Evolutionary conservation across 768 basidiomycete species (phyloP).

Genomic region (Amanita thiersii): DNA sequence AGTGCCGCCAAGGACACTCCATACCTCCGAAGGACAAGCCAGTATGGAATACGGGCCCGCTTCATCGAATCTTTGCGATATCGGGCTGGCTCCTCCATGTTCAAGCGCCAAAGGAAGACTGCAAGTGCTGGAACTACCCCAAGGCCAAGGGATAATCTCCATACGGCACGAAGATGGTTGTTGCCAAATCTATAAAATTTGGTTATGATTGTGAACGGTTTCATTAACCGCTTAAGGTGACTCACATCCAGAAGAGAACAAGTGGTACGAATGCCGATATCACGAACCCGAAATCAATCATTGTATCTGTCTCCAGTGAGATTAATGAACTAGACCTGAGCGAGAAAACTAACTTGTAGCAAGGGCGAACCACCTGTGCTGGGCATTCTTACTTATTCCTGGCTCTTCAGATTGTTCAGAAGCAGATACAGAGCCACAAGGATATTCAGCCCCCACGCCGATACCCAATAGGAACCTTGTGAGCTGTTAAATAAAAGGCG

Average conservation of each 20-base stretch:
- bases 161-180: constrained; percentile 77
- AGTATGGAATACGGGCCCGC: constrained; percentile 62
- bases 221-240: constrained; percentile 4
- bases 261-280: constrained; percentile 75
- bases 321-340: constrained; percentile 2
- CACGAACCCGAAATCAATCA: constrained; percentile 86
- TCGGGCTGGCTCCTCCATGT: constrained; percentile 71
- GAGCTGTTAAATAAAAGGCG: not conserved
- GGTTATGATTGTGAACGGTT: not conserved
- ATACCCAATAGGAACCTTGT: constrained; percentile 80
- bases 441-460: constrained; percentile 85
- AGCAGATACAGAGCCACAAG: constrained; percentile 82
- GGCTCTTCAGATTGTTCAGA: constrained; percentile 87
- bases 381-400: constrained; percentile 68
- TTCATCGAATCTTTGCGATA: constrained; percentile 80
- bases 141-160: constrained; percentile 81
- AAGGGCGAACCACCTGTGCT: constrained; percentile 80
- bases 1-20: constrained; percentile 69
- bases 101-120: constrained; percentile 83
- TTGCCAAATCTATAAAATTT: constrained; percentile 51
- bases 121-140: constrained; percentile 73
- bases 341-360: constrained; percentile 62
- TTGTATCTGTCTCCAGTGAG: constrained; percentile 45
- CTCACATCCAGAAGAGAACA: constrained; percentile 84
- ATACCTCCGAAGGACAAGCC: constrained; percentile 72